Evolutionary conservation across 2,329 filamentous ascomycete genomes (phyloP), one percentile per base, ranked within the genome.

Genomic region (Alternaria panax): DNA sequence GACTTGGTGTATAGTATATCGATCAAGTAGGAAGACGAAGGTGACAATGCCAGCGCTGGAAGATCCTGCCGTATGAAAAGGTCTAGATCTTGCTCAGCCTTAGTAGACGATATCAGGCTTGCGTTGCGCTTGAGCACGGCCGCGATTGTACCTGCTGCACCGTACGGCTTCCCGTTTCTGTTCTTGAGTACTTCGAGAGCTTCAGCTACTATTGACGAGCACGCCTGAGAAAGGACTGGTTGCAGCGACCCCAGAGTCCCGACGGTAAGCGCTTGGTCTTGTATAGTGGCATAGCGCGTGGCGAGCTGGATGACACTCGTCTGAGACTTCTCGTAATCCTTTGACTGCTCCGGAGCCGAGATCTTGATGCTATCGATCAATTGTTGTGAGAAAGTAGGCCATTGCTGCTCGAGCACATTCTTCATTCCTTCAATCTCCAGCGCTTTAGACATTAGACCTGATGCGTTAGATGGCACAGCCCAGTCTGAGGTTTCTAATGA

Each of bases 301-400:
- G 89, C 88, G 68, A 90, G 86, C 7, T 88, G 83, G 9, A 87
- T 86, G 25, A 96, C 83, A 40, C 82, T 81, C 51, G 87, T 84
- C 73, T 97, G 92, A 0, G 92, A 96, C 41, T 84, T 83, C 25
- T 86, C 84, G 66, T 91, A 91, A 18, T 92, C 90, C 62, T 90
- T 90, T 0, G 92, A 93, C 56, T 94, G 88, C 72, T 94, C 92
- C 1, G 93, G 92, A 5, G 92, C 84, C 0, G 92, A 96, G 6
- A 87, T 86, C 54, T 88, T 88, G 57, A 97, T 88, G 36, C 86
- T 84, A 30, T 87, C 82, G 25, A 89, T 81, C n/a, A 97, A 79
- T 0, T 83, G 75, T 1, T 85, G 80, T 0, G 87, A 85, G n/a
- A 92, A 77, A 2, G 80, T 80, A 2, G 81, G 75, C 91, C 92